A percentile compares a stretch with the other conserved stretches of the same genome.
phyloP scores from a whole-genome alignment of 176 grass and related monocot genomes.

The Leersia perrieri region DNA sequence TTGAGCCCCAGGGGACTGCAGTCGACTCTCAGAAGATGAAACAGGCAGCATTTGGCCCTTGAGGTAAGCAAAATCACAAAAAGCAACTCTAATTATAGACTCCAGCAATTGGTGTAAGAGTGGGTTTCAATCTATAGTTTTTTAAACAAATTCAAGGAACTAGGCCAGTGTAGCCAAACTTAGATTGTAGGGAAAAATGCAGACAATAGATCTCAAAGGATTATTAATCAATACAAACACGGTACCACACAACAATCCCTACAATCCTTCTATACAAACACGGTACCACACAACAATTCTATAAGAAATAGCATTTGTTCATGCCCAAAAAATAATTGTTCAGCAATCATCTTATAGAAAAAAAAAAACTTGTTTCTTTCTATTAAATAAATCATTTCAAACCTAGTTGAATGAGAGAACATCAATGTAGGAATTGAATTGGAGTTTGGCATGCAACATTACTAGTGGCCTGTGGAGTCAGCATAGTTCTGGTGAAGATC shows the following conservation, averaged over 20 bases:
- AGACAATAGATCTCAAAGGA: background rate
- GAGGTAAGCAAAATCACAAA: slow-evolving; percentile 34
- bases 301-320: background rate
- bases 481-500: background rate
- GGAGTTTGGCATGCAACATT: background rate
- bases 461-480: background rate
- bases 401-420: slow-evolving; percentile 1
- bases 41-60: slow-evolving; percentile 58
- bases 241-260: background rate
- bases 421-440: background rate
- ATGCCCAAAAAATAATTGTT: background rate
- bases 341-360: background rate
- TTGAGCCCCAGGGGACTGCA: slow-evolving; percentile 59
- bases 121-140: slow-evolving; percentile 13
- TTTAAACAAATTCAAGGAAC: slow-evolving; percentile 4
- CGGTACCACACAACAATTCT: background rate
- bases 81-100: slow-evolving; percentile 20
- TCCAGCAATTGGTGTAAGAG: background rate
- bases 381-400: background rate
- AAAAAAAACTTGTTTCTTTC: slow-evolving; percentile 1
- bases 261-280: background rate
- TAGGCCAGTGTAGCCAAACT: background rate
- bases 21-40: slow-evolving; percentile 62
- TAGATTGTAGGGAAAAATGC: background rate
- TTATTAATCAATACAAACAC: slow-evolving; percentile 3